Conservation (phyloP, 352 stramenopile genomes). For the Pythium pyrilobum region DNA sequence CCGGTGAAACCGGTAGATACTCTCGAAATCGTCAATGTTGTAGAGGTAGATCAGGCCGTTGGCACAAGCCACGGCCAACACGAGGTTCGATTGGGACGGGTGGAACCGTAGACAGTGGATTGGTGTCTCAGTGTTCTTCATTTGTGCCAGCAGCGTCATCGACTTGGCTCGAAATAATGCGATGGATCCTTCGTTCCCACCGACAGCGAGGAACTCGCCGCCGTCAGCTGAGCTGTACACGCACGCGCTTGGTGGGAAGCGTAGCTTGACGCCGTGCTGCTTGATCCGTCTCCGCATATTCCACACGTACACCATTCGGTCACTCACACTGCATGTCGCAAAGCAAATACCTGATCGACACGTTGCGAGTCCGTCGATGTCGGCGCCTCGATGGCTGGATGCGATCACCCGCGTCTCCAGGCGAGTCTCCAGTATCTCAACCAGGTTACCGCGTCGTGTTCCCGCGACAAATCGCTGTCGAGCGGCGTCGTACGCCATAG, state of each 20-base stretch:
- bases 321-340: slow-evolving; percentile 37
- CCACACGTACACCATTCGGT: slow-evolving; percentile 48
- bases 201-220: slow-evolving; percentile 46
- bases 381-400: slow-evolving; percentile 34
- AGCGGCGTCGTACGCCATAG: slow-evolving; percentile 54
- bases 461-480: slow-evolving; percentile 48
- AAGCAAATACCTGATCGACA: slow-evolving; percentile 37
- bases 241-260: slow-evolving; percentile 21
- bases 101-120: slow-evolving; percentile 45
- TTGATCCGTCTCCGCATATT: slow-evolving; percentile 41
- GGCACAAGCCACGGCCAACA: slow-evolving; percentile 45
- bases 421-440: slow-evolving; percentile 8
- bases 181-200: slow-evolving; percentile 54
- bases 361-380: slow-evolving; percentile 20
- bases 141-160: slow-evolving; percentile 32
- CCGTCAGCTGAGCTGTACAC: slow-evolving; percentile 35
- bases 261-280: slow-evolving; percentile 20
- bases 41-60: slow-evolving; percentile 78
- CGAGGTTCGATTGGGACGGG: slow-evolving; percentile 22
- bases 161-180: slow-evolving; percentile 26
- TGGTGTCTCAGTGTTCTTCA: slow-evolving; percentile 55
- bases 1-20: slow-evolving; percentile 27
- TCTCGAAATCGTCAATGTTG: slow-evolving; percentile 27
- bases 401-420: slow-evolving; percentile 30
- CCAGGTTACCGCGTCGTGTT: slow-evolving; percentile 24